A percentile compares a stretch with the other conserved stretches of the same genome.
These are phyloP conservation scores for Aspergillus melleus DNA, from an alignment of 2,329 filamentous ascomycete species.

Conservation along the genomic window DNA sequence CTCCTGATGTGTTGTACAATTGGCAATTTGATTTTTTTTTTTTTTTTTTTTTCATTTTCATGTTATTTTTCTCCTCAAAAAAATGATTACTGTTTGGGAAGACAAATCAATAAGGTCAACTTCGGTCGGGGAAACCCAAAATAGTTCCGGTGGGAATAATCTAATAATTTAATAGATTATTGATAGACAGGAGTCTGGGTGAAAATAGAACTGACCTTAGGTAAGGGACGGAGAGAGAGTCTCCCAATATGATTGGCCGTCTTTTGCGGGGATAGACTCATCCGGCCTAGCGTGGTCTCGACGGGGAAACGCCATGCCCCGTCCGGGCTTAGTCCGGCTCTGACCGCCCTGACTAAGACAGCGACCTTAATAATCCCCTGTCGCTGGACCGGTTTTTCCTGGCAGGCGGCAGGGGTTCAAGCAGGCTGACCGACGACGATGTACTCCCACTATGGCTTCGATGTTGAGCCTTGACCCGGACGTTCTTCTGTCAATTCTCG, in stretches of 20 bases:
- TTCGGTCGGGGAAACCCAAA: neutral
- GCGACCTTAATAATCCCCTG: no score
- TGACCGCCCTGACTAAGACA: neutral
- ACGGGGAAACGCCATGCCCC: no score
- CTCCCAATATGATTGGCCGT: constrained; percentile 14
- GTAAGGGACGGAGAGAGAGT: constrained; percentile 3
- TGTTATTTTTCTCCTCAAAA: no score
- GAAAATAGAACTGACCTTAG: neutral
- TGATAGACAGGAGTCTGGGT: neutral
- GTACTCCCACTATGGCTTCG: no score
- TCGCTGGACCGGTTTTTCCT: no score
- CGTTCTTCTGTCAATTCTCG: no score
- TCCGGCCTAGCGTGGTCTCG: neutral
- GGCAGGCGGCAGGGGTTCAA: no score
- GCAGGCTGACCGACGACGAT: no score
- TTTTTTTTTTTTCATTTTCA: neutral
- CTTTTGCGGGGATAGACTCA: constrained; percentile 17
- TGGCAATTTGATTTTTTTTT: neutral
- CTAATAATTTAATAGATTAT: neutral
- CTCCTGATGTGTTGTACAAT: neutral
- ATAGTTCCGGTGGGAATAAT: neutral
- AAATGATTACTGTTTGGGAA: no score
- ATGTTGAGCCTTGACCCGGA: no score
- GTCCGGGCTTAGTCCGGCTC: constrained; percentile 2
- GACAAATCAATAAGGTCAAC: no score